Conservation (phyloP, 1,139 yeast species). For the Geotrichum fermentans region DNA sequence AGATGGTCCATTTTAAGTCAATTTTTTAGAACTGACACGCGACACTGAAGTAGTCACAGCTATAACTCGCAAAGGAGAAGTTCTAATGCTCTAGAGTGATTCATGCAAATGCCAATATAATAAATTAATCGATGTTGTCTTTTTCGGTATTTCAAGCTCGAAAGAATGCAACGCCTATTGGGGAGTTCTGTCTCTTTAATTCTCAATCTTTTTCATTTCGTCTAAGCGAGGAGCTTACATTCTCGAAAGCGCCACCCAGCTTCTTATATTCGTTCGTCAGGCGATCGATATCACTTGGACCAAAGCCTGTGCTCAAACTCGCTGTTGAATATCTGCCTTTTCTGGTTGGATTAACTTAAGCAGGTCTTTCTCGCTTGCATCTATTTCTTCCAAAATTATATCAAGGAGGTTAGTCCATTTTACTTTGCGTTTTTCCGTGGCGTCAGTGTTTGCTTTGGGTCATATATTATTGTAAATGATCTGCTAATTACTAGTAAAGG, state of each 20-base stretch:
- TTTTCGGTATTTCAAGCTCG: constrained; percentile 49
- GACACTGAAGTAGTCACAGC: no score
- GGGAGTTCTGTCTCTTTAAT: constrained; percentile 47
- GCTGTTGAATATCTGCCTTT: constrained; percentile 45
- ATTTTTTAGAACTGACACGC: no score
- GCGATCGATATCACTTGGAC: constrained; percentile 56
- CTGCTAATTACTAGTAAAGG: no score
- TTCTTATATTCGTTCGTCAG: constrained; percentile 59
- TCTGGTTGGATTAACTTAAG: constrained; percentile 44
- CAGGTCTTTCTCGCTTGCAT: constrained; percentile 45
- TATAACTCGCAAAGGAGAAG: no score
- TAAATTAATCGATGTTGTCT: constrained; percentile 53
- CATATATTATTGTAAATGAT: no score
- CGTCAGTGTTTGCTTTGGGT: constrained; percentile 64
- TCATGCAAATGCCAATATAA: constrained; percentile 43
- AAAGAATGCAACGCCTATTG: constrained; percentile 49
- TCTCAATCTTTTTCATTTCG: constrained; percentile 37
- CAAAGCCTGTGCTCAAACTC: constrained; percentile 53
- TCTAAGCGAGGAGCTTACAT: constrained; percentile 45
- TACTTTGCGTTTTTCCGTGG: constrained; percentile 57
- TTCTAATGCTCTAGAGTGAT: no score
- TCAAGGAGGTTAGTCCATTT: constrained; percentile 60
- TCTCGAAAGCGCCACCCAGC: constrained; percentile 52
- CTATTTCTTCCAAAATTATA: constrained; percentile 54
- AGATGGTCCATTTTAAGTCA: no score